phyloP scores from a whole-genome alignment of 1,284 basidiomycete genomes.

The Ceraceosorus guamensis region DNA sequence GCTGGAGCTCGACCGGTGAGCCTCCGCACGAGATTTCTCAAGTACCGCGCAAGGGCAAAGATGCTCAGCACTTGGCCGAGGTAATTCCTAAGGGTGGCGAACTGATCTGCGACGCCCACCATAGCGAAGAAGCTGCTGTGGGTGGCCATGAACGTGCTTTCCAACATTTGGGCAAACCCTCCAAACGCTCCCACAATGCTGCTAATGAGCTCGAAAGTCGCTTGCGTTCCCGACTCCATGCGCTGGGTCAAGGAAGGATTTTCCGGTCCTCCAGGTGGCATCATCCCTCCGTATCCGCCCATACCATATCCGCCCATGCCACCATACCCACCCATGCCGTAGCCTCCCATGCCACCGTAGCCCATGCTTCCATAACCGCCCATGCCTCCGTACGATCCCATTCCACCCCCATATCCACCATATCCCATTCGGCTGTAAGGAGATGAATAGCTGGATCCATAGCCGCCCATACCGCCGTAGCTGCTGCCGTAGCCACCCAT shows the following conservation, averaged over 20 bases:
- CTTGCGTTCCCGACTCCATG: conserved; percentile 79
- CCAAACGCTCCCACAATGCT: conserved; percentile 92
- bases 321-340: conserved; percentile 33
- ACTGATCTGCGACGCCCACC: conserved; percentile 94
- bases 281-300: conserved; percentile 24
- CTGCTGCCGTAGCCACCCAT: conserved; percentile 33
- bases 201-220: conserved; percentile 86
- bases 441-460: conserved; percentile 24
- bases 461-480: conserved; percentile 27
- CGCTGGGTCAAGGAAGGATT: conserved; percentile 67
- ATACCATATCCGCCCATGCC: conserved; percentile 36
- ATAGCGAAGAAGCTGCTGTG: conserved; percentile 98
- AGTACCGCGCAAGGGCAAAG: conserved; percentile 78
- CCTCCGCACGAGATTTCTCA: conserved; percentile 53
- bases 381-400: conserved; percentile 18
- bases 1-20: conserved; percentile 34
- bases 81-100: conserved; percentile 80
- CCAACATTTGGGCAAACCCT: conserved; percentile 94
- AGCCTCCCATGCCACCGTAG: conserved; percentile 24
- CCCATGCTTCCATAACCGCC: conserved; percentile 21
- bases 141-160: conserved; percentile 96
- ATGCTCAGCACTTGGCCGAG: conserved; percentile 82
- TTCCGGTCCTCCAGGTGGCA: conserved; percentile 13
- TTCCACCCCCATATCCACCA: conserved; percentile 15
- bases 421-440: no score